A percentile compares a stretch with the other conserved stretches of the same genome.
These are phyloP conservation scores for Lagerstroemia speciosa DNA, from an alignment of 345 rosid genomes.

Conservation along the genomic window DNA sequence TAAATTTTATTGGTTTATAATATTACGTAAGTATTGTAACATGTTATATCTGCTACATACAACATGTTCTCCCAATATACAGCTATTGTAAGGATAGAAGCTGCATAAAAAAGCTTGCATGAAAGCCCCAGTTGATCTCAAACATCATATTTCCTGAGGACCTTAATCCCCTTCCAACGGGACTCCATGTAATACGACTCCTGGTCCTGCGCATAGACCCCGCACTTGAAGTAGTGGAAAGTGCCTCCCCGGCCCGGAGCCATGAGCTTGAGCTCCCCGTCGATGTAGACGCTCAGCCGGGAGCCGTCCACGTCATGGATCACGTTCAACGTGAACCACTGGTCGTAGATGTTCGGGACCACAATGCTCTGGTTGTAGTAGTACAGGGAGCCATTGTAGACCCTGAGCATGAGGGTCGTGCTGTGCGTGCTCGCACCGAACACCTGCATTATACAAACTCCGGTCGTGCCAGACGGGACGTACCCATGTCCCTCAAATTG, in stretches of 20 bases:
- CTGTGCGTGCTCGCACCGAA: conserved; percentile 24
- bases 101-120: too few relatives aligned
- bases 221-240: conserved; percentile 25
- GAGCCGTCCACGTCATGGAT: conserved; percentile 25
- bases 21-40: too few relatives aligned
- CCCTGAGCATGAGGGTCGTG: conserved; percentile 23
- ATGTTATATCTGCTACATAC: too few relatives aligned
- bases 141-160: conserved; percentile 15
- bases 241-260: conserved; percentile 23
- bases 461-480: conserved; percentile 25
- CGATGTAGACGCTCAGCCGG: conserved; percentile 18
- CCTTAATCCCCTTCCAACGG: conserved; percentile 25
- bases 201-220: conserved; percentile 21
- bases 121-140: too few relatives aligned
- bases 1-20: too few relatives aligned
- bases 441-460: conserved; percentile 28
- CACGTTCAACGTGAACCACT: conserved; percentile 31
- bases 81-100: too few relatives aligned
- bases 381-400: conserved; percentile 25
- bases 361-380: conserved; percentile 17
- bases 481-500: conserved; percentile 33
- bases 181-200: conserved; percentile 29
- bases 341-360: conserved; percentile 14
- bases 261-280: conserved; percentile 15
- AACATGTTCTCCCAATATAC: too few relatives aligned